A percentile compares a stretch with the other conserved stretches of the same genome.
Evolutionary conservation across 768 basidiomycete species (phyloP).

Genomic region (Boletus edulis): DNA sequence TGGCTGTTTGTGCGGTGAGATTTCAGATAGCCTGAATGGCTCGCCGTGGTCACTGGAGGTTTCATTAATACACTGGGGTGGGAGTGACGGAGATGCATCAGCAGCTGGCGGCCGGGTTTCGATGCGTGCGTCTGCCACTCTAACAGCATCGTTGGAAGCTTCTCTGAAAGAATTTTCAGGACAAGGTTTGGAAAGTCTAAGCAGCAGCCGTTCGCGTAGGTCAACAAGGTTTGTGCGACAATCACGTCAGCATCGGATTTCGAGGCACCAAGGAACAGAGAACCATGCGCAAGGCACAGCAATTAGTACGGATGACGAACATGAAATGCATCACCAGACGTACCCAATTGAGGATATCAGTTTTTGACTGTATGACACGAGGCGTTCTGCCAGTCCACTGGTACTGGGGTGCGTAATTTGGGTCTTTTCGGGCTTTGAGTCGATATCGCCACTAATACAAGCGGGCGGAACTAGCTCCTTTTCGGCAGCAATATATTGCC

Average conservation of each 20-base stretch:
- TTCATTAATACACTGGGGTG: not conserved
- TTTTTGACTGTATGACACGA: conserved; percentile 50
- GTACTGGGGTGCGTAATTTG: conserved; percentile 14
- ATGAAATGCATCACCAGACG: conserved; percentile 30
- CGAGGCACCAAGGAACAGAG: conserved; percentile 15
- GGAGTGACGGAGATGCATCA: not conserved
- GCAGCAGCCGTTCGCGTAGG: conserved; percentile 1
- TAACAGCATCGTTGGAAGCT: conserved; percentile 10
- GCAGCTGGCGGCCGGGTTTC: conserved; percentile 6
- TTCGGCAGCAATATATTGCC: conserved; percentile 16
- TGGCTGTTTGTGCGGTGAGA: conserved; percentile 42
- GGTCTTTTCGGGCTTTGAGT: conserved; percentile 21
- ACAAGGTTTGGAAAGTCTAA: conserved; percentile 31
- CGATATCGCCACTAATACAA: conserved; percentile 27
- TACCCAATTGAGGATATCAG: conserved; percentile 45
- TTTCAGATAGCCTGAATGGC: conserved; percentile 47
- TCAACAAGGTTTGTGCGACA: conserved; percentile 20
- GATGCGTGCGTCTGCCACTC: not conserved
- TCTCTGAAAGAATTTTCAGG: conserved; percentile 15
- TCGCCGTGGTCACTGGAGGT: not conserved
- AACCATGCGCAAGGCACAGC: conserved; percentile 23
- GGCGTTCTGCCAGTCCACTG: conserved; percentile 43
- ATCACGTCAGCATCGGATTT: conserved; percentile 26
- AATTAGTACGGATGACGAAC: conserved; percentile 23
- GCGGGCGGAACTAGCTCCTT: conserved; percentile 17